Percentiles rank a stretch among this genome's conserved stretches.
Evolutionary conservation across 192 early-diverging fungal genomes (phyloP).

Genomic region (Gryganskiella cystojenkinii): DNA sequence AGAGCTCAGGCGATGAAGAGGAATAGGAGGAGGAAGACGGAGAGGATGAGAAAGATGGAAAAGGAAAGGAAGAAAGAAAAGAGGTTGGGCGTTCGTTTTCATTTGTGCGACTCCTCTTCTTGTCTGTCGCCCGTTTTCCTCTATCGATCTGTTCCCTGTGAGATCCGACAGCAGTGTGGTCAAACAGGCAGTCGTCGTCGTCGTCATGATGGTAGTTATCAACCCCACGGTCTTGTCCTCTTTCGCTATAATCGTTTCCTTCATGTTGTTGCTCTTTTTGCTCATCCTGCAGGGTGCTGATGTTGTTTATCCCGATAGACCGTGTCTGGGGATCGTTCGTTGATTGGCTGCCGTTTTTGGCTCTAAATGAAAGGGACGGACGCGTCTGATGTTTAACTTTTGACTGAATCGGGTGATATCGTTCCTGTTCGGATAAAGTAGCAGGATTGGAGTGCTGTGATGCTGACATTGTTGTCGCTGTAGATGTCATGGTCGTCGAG

Average conservation of each 20-base stretch:
- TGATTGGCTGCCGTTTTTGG: constrained; percentile 16
- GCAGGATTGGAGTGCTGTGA: no score
- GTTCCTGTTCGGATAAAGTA: neutral
- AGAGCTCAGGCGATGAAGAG: no score
- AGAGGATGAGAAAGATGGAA: neutral
- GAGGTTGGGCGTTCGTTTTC: no score
- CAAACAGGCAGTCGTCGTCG: neutral
- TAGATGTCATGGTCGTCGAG: neutral
- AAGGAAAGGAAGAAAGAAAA: neutral
- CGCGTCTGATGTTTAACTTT: neutral
- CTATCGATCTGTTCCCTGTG: no score
- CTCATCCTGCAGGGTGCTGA: neutral
- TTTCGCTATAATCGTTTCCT: no score
- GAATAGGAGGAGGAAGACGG: neutral
- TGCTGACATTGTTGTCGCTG: neutral
- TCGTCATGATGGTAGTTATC: no score
- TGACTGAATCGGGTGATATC: neutral
- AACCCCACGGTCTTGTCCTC: no score
- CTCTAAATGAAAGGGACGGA: neutral
- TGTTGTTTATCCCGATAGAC: neutral
- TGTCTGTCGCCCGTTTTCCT: no score
- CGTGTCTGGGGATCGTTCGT: neutral
- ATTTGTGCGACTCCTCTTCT: no score
- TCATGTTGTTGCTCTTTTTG: neutral
- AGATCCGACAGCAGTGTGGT: neutral